A percentile compares a stretch with the other conserved stretches of the same genome.
phyloP scores from a whole-genome alignment of 1,284 basidiomycete species.

The Fomitopsis pinicola region DNA sequence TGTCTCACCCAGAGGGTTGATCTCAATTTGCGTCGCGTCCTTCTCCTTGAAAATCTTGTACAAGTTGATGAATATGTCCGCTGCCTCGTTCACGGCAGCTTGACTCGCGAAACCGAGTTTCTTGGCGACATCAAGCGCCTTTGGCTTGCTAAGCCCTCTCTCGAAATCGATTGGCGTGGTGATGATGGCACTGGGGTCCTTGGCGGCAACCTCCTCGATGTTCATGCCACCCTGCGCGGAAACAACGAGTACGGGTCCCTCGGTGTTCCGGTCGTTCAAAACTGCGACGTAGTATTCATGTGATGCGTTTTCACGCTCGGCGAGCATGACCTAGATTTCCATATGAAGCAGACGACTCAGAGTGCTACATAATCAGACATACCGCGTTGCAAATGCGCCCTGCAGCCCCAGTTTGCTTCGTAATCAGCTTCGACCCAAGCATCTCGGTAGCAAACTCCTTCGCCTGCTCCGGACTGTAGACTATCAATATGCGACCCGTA shows the following conservation, averaged over 20 bases:
- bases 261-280: slow-evolving; percentile 90
- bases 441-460: slow-evolving; percentile 87
- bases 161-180: slow-evolving; percentile 91
- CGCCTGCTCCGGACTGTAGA: slow-evolving; percentile 81
- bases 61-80: slow-evolving; percentile 91
- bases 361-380: slow-evolving; percentile 23
- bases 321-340: slow-evolving; percentile 84
- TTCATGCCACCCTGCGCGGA: slow-evolving; percentile 96
- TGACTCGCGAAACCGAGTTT: slow-evolving; percentile 88
- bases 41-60: slow-evolving; percentile 99
- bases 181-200: slow-evolving; percentile 94
- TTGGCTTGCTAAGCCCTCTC: slow-evolving; percentile 73
- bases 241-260: slow-evolving; percentile 90
- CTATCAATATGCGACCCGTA: not conserved
- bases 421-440: slow-evolving; percentile 96
- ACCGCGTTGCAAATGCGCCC: slow-evolving; percentile 96
- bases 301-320: slow-evolving; percentile 88
- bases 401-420: slow-evolving; percentile 95
- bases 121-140: slow-evolving; percentile 79
- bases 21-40: slow-evolving; percentile 99
- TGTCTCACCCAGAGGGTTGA: slow-evolving; percentile 98
- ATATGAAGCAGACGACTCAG: not conserved
- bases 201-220: slow-evolving; percentile 99
- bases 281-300: slow-evolving; percentile 99
- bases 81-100: slow-evolving; percentile 76